Conservation (phyloP, 331 rosid species). For the Rosa hybrid region DNA sequence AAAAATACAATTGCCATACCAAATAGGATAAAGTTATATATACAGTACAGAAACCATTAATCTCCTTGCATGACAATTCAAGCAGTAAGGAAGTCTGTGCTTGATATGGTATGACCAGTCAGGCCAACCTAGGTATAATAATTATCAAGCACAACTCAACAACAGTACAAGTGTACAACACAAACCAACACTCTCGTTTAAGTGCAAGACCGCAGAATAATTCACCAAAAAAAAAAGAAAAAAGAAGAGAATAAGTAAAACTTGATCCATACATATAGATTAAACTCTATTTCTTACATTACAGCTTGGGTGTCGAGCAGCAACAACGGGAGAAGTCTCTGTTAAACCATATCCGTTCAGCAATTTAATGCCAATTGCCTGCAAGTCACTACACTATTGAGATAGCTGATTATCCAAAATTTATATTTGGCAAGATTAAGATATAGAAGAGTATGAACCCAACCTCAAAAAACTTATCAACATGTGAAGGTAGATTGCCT, state of each 20-base stretch:
- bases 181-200: background rate
- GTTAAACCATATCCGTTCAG: slow-evolving; percentile 96
- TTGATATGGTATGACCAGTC: background rate
- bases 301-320: slow-evolving; percentile 69
- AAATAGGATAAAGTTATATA: background rate
- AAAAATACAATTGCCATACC: background rate
- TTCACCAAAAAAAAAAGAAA: no score
- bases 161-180: background rate
- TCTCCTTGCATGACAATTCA: background rate
- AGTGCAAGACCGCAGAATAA: background rate
- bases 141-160: background rate
- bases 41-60: background rate
- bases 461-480: slow-evolving; percentile 91
- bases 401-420: slow-evolving; percentile 5
- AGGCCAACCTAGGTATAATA: background rate
- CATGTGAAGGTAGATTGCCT: slow-evolving; percentile 75
- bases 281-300: slow-evolving; percentile 55
- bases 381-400: slow-evolving; percentile 27
- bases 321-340: slow-evolving; percentile 81
- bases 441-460: slow-evolving; percentile 9
- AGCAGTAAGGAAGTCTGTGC: background rate
- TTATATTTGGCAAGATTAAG: background rate
- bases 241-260: background rate
- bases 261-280: background rate
- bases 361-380: slow-evolving; percentile 87